Evolutionary conservation across 305 asterid species (phyloP), one percentile per base, ranked within the genome.

Genomic region (Plantago coronopus): DNA sequence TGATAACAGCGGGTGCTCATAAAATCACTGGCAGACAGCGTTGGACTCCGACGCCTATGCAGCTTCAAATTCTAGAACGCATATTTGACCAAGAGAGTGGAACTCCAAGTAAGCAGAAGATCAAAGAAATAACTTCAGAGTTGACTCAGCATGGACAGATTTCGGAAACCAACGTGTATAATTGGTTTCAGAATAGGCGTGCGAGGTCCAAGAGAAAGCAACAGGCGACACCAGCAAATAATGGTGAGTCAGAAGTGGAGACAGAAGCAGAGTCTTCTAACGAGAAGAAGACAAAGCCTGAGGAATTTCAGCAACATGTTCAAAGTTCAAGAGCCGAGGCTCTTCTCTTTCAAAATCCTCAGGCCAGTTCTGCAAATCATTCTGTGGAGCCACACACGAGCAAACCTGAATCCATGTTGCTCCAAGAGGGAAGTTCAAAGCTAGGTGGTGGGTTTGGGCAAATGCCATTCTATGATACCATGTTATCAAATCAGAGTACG

Each of bases 11-110:
- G 0, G 89, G 88, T 44, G 88, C 86, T 31, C 99, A 87, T 40
- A 93, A 83, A 68, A 87, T 93, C 59, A 80, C 85, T 1, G 97
- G 96, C 16, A 72, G 99, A 69, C 97, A 93, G 50, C 81, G 99
- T 12, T 93, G 99, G 99, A 93, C 97, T 50, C 99, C 99, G n/a
- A 89, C 99, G 0, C 96, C 99, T 0, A 73, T 70, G 71, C 99
- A 93, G 74, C 99, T 93, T 70, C 96, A 89, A 78, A 82, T 83
- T 66, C 96, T 93, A 4, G 98, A 91, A 68, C 84, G 83, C 19
- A 82, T 93, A 31, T 93, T 93, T 21, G 97, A 89, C 66, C 96
- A 87, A 64, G 97, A 97, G 67, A 85, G 80, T 54, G 99, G 99
- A 34, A 89, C 99, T 18, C 99, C 99, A 67, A 76, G 79, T 67